Base-by-base conservation (phyloP, 2,329 filamentous ascomycete genomes). In the Aspergillus sp. region DNA sequence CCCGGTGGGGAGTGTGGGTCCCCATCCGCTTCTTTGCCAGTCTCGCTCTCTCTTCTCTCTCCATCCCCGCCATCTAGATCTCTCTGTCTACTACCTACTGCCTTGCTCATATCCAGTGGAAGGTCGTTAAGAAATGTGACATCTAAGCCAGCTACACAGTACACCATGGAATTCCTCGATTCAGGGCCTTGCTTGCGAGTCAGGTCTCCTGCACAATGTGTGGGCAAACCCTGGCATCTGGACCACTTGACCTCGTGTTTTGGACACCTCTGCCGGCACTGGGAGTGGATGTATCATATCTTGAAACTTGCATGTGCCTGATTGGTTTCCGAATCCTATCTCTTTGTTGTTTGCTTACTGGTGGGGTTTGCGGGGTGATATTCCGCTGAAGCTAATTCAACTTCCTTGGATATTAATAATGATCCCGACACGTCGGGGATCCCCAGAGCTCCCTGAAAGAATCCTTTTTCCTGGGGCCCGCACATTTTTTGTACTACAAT, bases 321-420 rank as follows among this genome's bases (percentile, higher is more conserved):
- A 47, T 55, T 55, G 53, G 53, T 13, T 19, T 55, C 57, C 53
- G n/a, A 23, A 41, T 57, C 25, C 21, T 32, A 25, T 38, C 19
- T 41, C 17, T 27, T 19, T 27, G 47, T 2, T 5, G 8, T 30
- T 50, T n/a, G 17, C 25, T 27, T 17, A 30, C 8, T 32, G 15
- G 47, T 11, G 47, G 47, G 47, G 47, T n/a, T 11, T 15, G 15
- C 47, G 23, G 25, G 25, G 47, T 11, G n/a, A 50, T 50, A 11
- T 50, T 10, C 25, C 8, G 25, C 15, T 50, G 13, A 49, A 49
- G 23, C 25, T 23, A 49, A 17, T 11, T 27, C 25, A 27, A 27
- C 8, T 21, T 10, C n/a, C 15, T n/a, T 17, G 13, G 21, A 49
- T 30, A 50, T 30, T 44, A 44, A n/a, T 17, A n/a, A 27, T 50